A percentile compares a stretch with the other conserved stretches of the same genome.
Evolutionary conservation across 306 rosid species (phyloP).

Genomic region (Elaeagnus macrophylla): DNA sequence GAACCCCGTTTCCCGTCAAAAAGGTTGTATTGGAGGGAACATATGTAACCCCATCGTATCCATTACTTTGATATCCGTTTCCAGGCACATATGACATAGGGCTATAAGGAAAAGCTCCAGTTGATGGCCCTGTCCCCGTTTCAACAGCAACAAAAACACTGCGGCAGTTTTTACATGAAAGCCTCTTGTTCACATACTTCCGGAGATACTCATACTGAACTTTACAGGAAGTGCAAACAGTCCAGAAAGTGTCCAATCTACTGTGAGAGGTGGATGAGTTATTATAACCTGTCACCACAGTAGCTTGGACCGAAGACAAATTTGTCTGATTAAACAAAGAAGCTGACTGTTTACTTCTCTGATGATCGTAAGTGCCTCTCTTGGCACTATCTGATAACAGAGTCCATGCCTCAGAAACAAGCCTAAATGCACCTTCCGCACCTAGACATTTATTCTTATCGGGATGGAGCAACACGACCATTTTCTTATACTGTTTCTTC

Average conservation of each 20-base stretch:
- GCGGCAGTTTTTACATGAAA: conserved; percentile 95
- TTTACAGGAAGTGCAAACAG: conserved; percentile 91
- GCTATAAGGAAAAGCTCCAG: conserved; percentile 82
- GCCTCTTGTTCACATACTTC: conserved; percentile 92
- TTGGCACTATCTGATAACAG: conserved; percentile 61
- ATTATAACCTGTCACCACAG: conserved; percentile 46
- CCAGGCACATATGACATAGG: conserved; percentile 70
- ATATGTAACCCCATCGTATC: conserved; percentile 67
- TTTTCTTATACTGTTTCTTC: conserved; percentile 72
- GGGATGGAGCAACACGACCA: conserved; percentile 95
- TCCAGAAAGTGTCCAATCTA: conserved; percentile 85
- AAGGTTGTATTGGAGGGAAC: conserved; percentile 54
- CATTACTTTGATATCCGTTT: conserved; percentile 71
- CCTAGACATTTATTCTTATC: conserved; percentile 92
- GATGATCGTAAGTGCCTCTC: conserved; percentile 61
- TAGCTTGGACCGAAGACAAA: conserved; percentile 44
- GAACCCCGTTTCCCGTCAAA: conserved; percentile 56
- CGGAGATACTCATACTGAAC: conserved; percentile 98
- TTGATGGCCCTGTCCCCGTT: conserved; percentile 87
- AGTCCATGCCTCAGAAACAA: conserved; percentile 91
- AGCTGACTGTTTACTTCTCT: conserved; percentile 52
- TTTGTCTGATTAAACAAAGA: conserved; percentile 48
- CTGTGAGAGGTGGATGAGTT: conserved; percentile 43
- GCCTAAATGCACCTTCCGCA: conserved; percentile 96
- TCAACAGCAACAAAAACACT: conserved; percentile 80